phyloP scores from a whole-genome alignment of 2,329 filamentous ascomycete genomes.

The Myriosclerotinia curreyana region DNA sequence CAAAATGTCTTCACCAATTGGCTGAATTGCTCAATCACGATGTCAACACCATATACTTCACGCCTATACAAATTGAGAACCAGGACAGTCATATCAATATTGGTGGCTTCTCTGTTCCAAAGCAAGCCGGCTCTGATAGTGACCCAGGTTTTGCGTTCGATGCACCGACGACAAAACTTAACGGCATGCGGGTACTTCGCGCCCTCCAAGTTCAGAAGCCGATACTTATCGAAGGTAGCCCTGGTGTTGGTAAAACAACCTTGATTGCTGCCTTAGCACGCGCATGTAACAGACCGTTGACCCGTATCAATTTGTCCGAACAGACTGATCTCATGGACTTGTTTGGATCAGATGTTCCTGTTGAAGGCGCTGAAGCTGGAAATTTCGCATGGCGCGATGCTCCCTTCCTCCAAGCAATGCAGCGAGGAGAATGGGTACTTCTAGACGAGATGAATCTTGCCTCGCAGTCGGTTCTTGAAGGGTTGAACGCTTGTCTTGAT shows the following conservation, averaged over 20 bases:
- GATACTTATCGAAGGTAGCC: constrained; percentile 90
- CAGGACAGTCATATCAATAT: constrained; percentile 57
- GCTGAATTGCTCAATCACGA: constrained; percentile 63
- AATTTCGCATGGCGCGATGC: constrained; percentile 95
- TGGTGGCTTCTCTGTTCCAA: constrained; percentile 69
- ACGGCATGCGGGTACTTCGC: constrained; percentile 85
- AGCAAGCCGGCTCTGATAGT: constrained; percentile 47
- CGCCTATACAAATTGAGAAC: constrained; percentile 56
- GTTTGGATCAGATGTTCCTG: constrained; percentile 92
- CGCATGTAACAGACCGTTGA: constrained; percentile 76
- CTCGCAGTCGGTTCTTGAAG: constrained; percentile 93
- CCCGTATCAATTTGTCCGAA: constrained; percentile 94
- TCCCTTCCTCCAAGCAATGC: constrained; percentile 94
- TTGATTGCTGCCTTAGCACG: constrained; percentile 81
- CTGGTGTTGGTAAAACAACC: constrained; percentile 97
- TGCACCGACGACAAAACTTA: constrained; percentile 84
- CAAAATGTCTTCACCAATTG: constrained; percentile 70
- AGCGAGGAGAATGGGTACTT: constrained; percentile 92
- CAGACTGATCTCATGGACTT: constrained; percentile 97
- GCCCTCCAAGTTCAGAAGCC: constrained; percentile 87
- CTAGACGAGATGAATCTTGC: constrained; percentile 99
- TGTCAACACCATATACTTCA: constrained; percentile 62
- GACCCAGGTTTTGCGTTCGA: constrained; percentile 72
- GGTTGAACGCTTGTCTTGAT: constrained; percentile 92
- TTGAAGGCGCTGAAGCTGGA: constrained; percentile 87